Conservation (phyloP, 768 basidiomycete species). For the Udeniomyces megalosporus region DNA sequence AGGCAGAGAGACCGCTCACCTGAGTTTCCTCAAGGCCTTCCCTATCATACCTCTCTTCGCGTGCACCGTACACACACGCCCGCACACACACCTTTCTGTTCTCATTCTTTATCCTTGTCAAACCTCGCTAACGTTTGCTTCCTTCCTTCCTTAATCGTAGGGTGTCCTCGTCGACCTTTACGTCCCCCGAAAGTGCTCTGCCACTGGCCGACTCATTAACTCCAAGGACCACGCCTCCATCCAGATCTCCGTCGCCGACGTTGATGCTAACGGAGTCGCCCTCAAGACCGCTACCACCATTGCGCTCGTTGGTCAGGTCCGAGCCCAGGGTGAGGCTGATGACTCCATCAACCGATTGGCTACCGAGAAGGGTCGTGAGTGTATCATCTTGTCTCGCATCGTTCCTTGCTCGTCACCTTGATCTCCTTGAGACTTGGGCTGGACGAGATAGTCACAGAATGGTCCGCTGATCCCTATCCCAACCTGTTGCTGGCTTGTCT, state of each 20-base stretch:
- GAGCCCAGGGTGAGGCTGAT: constrained; percentile 89
- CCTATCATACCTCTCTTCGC: too few relatives aligned
- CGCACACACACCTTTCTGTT: neutral
- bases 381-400: constrained; percentile 22
- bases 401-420: neutral
- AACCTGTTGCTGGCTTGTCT: too few relatives aligned
- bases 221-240: constrained; percentile 99
- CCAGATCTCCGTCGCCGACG: constrained; percentile 86
- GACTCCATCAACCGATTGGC: constrained; percentile 93
- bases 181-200: constrained; percentile 98
- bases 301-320: constrained; percentile 83
- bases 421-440: too few relatives aligned
- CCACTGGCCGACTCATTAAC: constrained; percentile 92
- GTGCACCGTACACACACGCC: too few relatives aligned
- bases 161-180: constrained; percentile 99
- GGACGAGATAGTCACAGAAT: too few relatives aligned
- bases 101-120: neutral
- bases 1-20: too few relatives aligned
- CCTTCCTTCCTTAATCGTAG: constrained; percentile 30
- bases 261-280: constrained; percentile 61
- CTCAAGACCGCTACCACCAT: constrained; percentile 52
- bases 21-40: too few relatives aligned
- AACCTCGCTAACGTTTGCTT: neutral
- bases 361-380: constrained; percentile 86
- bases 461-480: too few relatives aligned